Evolutionary conservation across 306 rosid species (phyloP).

Genomic region (Urtica urens): DNA sequence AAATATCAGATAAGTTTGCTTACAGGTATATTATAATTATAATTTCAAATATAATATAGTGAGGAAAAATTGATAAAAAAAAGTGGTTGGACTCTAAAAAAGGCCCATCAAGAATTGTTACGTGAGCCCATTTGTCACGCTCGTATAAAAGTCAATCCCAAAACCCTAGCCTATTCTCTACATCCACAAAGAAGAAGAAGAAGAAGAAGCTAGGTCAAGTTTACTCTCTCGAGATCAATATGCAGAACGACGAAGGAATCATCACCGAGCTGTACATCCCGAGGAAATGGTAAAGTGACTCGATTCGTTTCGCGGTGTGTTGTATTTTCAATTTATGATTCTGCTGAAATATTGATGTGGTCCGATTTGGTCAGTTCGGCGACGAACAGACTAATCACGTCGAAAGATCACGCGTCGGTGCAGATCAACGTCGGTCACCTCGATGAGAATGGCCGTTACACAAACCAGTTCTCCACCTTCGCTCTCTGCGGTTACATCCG

Average conservation of each 20-base stretch:
- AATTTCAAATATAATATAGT: too few relatives aligned
- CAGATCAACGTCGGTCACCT: constrained; percentile 69
- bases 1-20: too few relatives aligned
- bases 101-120: too few relatives aligned
- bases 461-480: constrained; percentile 54
- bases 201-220: too few relatives aligned
- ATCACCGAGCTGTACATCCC: constrained; percentile 43
- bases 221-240: too few relatives aligned
- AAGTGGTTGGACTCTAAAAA: too few relatives aligned
- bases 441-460: constrained; percentile 65
- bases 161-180: too few relatives aligned
- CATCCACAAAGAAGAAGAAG: too few relatives aligned
- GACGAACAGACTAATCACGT: constrained; percentile 60
- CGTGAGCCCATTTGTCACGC: too few relatives aligned
- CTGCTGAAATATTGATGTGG: neutral
- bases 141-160: too few relatives aligned
- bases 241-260: constrained; percentile 41
- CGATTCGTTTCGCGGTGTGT: neutral
- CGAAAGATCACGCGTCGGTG: constrained; percentile 74
- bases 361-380: constrained; percentile 37
- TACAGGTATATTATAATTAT: too few relatives aligned
- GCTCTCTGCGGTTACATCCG: constrained; percentile 71
- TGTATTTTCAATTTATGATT: neutral
- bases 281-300: constrained; percentile 24
- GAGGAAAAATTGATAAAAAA: too few relatives aligned